A percentile compares a stretch with the other conserved stretches of the same genome.
Evolutionary conservation across 2,329 filamentous ascomycete species (phyloP).

Genomic region (Colletotrichum chrysophilum): DNA sequence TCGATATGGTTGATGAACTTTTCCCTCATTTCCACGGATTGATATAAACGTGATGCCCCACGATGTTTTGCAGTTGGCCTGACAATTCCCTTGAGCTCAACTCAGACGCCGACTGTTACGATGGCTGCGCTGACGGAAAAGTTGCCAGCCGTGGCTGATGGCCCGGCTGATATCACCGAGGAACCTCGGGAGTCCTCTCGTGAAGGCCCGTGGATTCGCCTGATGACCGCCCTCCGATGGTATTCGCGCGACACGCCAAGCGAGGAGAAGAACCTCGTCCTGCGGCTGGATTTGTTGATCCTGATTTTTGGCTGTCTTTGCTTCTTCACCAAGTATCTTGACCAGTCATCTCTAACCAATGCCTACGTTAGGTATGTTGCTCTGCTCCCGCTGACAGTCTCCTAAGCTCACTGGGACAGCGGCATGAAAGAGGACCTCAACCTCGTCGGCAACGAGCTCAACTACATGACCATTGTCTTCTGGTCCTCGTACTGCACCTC

Average conservation of each 20-base stretch:
- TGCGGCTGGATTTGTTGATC: slow-evolving; percentile 42
- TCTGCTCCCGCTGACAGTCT: not conserved
- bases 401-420: slow-evolving; percentile 25
- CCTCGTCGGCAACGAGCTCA: slow-evolving; percentile 38
- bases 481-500: slow-evolving; percentile 43
- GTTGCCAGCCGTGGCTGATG: not conserved
- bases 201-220: slow-evolving; percentile 27
- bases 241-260: slow-evolving; percentile 35
- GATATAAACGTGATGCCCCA: not conserved
- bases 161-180: not conserved
- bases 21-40: not conserved
- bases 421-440: slow-evolving; percentile 41
- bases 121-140: slow-evolving; percentile 12
- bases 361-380: slow-evolving; percentile 36
- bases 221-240: slow-evolving; percentile 35
- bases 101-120: not conserved
- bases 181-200: not conserved
- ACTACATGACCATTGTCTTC: slow-evolving; percentile 34
- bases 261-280: slow-evolving; percentile 36
- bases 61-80: not conserved
- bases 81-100: not conserved
- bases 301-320: slow-evolving; percentile 42
- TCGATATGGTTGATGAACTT: not conserved
- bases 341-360: slow-evolving; percentile 41
- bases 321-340: slow-evolving; percentile 45